Base-by-base conservation (phyloP, 163 green algal genomes). In the Trebouxiophyceae sp. region DNA sequence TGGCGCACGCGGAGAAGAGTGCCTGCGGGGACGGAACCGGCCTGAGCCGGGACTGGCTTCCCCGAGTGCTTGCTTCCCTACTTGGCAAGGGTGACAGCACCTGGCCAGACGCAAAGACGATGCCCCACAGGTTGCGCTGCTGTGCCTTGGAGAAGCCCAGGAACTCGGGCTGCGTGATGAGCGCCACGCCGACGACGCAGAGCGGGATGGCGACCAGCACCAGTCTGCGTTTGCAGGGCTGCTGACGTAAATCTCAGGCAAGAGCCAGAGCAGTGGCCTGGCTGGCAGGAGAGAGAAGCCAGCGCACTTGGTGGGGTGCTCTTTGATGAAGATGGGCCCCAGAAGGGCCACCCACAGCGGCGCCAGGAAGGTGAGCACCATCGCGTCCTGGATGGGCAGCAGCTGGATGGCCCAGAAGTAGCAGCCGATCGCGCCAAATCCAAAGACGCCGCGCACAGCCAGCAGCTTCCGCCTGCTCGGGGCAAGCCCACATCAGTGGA, bases 341-440 rank as follows among this genome's bases (percentile, higher is more conserved):
- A 68, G 54, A 29, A 73, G 33, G 1, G 62, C 68, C 16, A 73
- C 77, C 33, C 74, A 81, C 8, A 82, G 56, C 33, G 78, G 78
- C 0, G 78, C 72, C 5, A 77, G 44, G 67, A 82, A 85, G 31
- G 72, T 74, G 3, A 85, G 67, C 65, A 82, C 75, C 24, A 75
- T 67, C 1, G 75, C 70, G 29, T 85, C 75, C 2, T 75, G 71
- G 65, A 85, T 63, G 7, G 72, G 72, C 62, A 85, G 72, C 63
- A 78, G 60, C 19, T 54, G 62, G 24, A 85, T 68, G 1, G 78
- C 75, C n/a, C 57, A 74, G 19, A 76, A 60, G 59, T 72, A 81
- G 50, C 62, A 66, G 23, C 55, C 60, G 16, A 81, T 76, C 22
- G 66, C 72, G 5, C 68, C 63, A 50, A 81, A 82, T 26, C 78